Conservation (phyloP, 2,329 filamentous ascomycete species). For the Balansia obtecta region DNA sequence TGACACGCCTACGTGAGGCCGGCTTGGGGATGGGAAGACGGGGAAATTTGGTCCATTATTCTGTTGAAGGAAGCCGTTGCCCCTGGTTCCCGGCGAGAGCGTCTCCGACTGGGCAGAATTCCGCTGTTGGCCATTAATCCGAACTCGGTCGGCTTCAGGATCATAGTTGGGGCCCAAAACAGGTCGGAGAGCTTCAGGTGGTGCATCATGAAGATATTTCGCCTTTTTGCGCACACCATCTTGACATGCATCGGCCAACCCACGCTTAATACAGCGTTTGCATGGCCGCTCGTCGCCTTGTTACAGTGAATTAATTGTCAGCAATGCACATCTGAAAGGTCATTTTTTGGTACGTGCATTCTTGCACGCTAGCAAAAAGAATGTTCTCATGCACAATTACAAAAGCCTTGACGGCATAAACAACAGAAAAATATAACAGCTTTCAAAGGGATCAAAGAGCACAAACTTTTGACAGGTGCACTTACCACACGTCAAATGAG, state of each 20-base stretch:
- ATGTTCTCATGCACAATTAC: no score
- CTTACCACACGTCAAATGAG: conserved; percentile 97
- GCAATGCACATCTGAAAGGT: conserved; percentile 2
- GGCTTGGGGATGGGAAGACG: conserved; percentile 34
- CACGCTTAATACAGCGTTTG: conserved; percentile 85
- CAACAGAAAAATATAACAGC: no score
- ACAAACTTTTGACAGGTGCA: conserved; percentile 15
- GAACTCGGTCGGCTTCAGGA: conserved; percentile 35
- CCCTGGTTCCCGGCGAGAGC: conserved; percentile 24
- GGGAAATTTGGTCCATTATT: conserved; percentile 34
- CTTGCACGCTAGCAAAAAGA: no score
- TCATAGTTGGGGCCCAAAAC: conserved; percentile 64
- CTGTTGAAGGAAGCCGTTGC: conserved; percentile 36
- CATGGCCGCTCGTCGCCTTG: conserved; percentile 91
- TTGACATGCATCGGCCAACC: conserved; percentile 80
- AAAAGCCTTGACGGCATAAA: no score
- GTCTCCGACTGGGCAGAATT: conserved; percentile 35
- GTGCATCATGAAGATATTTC: conserved; percentile 95
- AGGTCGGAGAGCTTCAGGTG: conserved; percentile 77
- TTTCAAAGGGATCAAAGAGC: no score
- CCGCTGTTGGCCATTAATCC: conserved; percentile 34
- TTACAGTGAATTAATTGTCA: conserved; percentile 17
- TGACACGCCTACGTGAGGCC: conserved; percentile 33
- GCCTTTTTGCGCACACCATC: conserved; percentile 98
- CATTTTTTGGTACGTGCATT: no score